Base-by-base conservation (phyloP, 768 basidiomycete genomes). In the Lactarius hengduanensis region DNA sequence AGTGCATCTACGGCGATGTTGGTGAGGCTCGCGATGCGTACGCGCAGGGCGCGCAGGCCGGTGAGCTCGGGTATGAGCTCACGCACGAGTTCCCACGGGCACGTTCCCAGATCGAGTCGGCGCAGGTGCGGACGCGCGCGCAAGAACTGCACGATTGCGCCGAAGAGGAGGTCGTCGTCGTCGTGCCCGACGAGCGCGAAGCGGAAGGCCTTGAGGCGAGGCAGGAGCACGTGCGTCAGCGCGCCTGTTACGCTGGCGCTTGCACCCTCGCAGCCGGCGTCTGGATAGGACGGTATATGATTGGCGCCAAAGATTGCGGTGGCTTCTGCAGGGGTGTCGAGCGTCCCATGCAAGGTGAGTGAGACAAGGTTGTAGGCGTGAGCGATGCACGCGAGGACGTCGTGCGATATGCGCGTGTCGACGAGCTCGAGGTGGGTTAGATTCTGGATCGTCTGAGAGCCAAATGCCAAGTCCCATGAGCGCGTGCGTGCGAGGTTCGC, bases 351-450 rank as follows among this genome's bases (percentile, higher is more conserved):
- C 8, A 90, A 75, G 0, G 87, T 89, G 43, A 90, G 77, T 66
- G 83, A 83, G 71, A 84, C 81, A 57, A 90, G 77, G 53, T 82
- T 82, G 69, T 85, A 81, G 2, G 86, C 86, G 69, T 85, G 84
- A 0, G 85, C 82, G 56, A 89, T 87, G 13, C 87, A 82, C 16
- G 83, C 80, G 47, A 89, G 79, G 40, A 89, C 87, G 57, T 82
- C 76, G 70, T 85, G 83, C 18, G 84, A 86, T 58, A 89, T 85
- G n/a, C 83, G 80, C 9, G 87, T 89, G 73, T 88, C 87, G 43
- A 89, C 86, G 54, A 89, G 82, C 71, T 90, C 86, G 65, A 89
- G 83, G 68, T 87, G 86, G 4, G 87, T 88, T 64, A 90, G 81
- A 70, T 86, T 84, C 59, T 84, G 81, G 71, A 90, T 87, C 0